These are phyloP conservation scores for Prunus mume DNA, from an alignment of 306 rosid species.

Conservation along the genomic window DNA sequence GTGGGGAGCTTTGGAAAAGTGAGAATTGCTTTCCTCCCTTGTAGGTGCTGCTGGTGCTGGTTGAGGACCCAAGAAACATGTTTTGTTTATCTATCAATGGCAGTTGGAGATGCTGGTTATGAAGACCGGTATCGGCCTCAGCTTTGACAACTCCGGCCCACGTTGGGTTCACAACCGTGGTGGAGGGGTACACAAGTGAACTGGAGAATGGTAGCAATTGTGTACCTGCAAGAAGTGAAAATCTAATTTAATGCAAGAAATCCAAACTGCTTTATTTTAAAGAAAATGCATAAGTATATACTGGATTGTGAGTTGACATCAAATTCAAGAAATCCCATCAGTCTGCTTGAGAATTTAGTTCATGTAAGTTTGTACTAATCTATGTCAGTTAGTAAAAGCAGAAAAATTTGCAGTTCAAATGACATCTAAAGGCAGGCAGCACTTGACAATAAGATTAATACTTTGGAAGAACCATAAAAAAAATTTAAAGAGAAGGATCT, in stretches of 20 bases:
- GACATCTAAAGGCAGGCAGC: background rate
- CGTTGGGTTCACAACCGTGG: conserved; percentile 43
- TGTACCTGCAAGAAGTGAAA: conserved; percentile 49
- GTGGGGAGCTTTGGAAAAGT: conserved; percentile 35
- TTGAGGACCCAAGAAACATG: conserved; percentile 50
- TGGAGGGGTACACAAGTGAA: conserved; percentile 57
- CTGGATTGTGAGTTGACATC: too few species aligned
- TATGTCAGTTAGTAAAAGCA: background rate
- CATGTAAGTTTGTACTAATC: background rate
- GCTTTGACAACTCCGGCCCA: conserved; percentile 53
- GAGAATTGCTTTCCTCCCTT: conserved; percentile 47
- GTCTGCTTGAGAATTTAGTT: background rate
- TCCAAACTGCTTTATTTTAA: background rate
- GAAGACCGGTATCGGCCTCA: conserved; percentile 45
- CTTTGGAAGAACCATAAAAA: background rate
- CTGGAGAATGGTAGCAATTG: conserved; percentile 60
- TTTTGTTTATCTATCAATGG: conserved; percentile 46
- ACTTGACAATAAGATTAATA: background rate
- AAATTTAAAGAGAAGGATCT: background rate
- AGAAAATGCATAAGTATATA: too few species aligned
- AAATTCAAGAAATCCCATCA: background rate
- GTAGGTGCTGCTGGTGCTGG: conserved; percentile 28
- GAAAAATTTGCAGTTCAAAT: background rate
- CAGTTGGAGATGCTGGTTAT: conserved; percentile 39
- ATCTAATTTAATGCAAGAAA: background rate